Base-by-base conservation (phyloP, 2,329 filamentous ascomycete genomes). In the Orbilia quercus region DNA sequence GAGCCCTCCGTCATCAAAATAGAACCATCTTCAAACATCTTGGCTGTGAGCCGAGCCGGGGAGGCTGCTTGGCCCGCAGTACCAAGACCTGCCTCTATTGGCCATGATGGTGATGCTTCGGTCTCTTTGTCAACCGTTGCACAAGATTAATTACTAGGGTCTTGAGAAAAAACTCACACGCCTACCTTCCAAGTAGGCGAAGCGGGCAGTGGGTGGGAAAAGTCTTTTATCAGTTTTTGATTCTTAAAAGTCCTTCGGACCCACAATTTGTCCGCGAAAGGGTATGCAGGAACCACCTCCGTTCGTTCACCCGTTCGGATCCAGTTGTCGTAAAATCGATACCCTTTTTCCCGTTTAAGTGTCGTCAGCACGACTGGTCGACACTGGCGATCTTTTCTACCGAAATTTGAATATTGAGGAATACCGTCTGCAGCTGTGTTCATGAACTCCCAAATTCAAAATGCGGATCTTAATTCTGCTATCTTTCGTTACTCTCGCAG, bases 41-140 rank as follows among this genome's bases (percentile, higher is more conserved):
- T 50, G 20, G 57, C 57, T 38, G 18, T 6, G 18, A 14, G 11
- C 38, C n/a, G 18, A 31, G 34, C 50, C 20, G n/a, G 45, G n/a
- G 3, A 23, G 31, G 20, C 2, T n/a, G 18, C 62, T 66, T 66
- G 62, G 62, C 62, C 18, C 58, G 44, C 34, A 58, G 44, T 3
- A 66, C 51, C 16, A 58, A 50, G 50, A 25, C 51, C 31, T 7
- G 31, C 22, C 31, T 40, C 31, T 47, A 57, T 57, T 57, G 31
- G 60, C 40, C 28, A 16, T 42, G 51, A 57, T 31, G 28, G 28
- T 31, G 28, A 31, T 9, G 42, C 28, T 36, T 22, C 5, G 45
- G 23, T 23, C 50, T 31, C 28, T 48, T 40, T 28, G n/a, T 48
- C 60, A 40, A 50, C 36, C 14, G 60, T 65, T 36, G 60, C 22